Conservation (phyloP, 2,329 filamentous ascomycete genomes). For the Diaporthe helianthi region DNA sequence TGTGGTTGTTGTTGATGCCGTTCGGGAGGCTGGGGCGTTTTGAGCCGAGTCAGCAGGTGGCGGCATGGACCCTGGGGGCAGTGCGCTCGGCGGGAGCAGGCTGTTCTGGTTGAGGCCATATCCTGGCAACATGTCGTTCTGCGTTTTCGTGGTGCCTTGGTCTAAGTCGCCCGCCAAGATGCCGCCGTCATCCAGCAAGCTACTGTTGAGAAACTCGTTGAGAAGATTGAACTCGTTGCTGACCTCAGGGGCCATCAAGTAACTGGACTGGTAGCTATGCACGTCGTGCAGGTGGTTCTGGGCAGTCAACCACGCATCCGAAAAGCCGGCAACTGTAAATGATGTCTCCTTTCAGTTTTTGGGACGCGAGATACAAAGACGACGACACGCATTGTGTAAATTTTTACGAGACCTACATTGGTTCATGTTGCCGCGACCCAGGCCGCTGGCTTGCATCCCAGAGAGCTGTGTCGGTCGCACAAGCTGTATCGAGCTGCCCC, state of each 20-base stretch:
- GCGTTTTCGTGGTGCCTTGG: conserved; percentile 51
- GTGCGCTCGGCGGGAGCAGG: conserved; percentile 36
- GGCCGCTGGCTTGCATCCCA: conserved; percentile 67
- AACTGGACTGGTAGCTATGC: conserved; percentile 91
- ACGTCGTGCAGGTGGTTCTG: conserved; percentile 92
- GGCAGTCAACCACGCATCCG: conserved; percentile 79
- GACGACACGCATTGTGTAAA: conserved; percentile 27
- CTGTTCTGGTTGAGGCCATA: conserved; percentile 51
- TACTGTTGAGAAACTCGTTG: conserved; percentile 94
- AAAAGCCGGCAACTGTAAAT: conserved; percentile 74
- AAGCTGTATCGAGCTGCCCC: conserved; percentile 66
- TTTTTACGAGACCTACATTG: conserved; percentile 70
- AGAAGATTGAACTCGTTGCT: conserved; percentile 96
- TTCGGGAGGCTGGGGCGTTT: conserved; percentile 65
- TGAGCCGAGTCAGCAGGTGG: conserved; percentile 55
- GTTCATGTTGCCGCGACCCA: conserved; percentile 68
- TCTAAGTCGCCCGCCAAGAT: conserved; percentile 67
- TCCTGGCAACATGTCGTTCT: conserved; percentile 56
- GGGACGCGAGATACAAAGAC: conserved; percentile 10
- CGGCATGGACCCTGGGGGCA: conserved; percentile 43
- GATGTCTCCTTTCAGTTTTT: conserved; percentile 27
- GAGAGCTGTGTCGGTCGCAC: conserved; percentile 75
- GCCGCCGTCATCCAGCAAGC: conserved; percentile 83
- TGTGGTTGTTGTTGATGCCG: conserved; percentile 66
- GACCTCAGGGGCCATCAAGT: conserved; percentile 92